Evolutionary conservation across 1,284 basidiomycete genomes (phyloP).

Genomic region (Sparassis latifolia): DNA sequence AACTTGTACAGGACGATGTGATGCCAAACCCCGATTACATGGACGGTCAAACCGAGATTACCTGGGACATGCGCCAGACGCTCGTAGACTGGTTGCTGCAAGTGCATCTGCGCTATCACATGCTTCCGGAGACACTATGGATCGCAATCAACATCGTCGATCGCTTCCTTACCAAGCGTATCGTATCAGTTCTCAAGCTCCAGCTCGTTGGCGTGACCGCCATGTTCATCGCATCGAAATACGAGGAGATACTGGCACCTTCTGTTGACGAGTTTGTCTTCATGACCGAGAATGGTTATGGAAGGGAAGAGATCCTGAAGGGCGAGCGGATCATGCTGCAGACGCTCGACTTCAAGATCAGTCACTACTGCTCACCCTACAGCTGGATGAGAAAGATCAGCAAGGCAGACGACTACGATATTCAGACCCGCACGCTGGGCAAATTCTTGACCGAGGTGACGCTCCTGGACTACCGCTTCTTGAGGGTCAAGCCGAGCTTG

Average conservation of each 20-base stretch:
- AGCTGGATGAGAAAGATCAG: conserved; percentile 99
- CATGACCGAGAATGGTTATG: conserved; percentile 95
- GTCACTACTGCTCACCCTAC: conserved; percentile 98
- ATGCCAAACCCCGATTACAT: conserved; percentile 97
- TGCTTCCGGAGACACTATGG: conserved; percentile 98
- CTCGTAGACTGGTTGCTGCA: conserved; percentile 98
- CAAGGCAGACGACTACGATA: conserved; percentile 98
- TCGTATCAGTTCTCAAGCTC: conserved; percentile 90
- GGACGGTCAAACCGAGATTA: conserved; percentile 90
- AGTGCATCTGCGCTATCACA: conserved; percentile 94
- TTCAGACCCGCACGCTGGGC: conserved; percentile 94
- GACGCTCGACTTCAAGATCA: conserved; percentile 93
- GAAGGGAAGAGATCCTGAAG: conserved; percentile 94
- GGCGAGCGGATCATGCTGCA: conserved; percentile 94
- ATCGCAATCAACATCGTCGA: conserved; percentile 97
- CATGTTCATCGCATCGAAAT: conserved; percentile 97
- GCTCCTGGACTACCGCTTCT: conserved; percentile 88
- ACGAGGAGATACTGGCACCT: conserved; percentile 96
- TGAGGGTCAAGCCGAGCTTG: conserved; percentile 90
- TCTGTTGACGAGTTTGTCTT: conserved; percentile 94
- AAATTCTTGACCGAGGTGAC: conserved; percentile 99
- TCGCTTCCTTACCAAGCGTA: conserved; percentile 90
- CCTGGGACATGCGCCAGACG: conserved; percentile 93
- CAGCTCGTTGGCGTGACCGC: conserved; percentile 97
- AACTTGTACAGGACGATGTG: conserved; percentile 55